Evolutionary conservation across 306 rosid genomes (phyloP), one percentile per base, ranked within the genome.

Genomic region (Prunus fruticosa): DNA sequence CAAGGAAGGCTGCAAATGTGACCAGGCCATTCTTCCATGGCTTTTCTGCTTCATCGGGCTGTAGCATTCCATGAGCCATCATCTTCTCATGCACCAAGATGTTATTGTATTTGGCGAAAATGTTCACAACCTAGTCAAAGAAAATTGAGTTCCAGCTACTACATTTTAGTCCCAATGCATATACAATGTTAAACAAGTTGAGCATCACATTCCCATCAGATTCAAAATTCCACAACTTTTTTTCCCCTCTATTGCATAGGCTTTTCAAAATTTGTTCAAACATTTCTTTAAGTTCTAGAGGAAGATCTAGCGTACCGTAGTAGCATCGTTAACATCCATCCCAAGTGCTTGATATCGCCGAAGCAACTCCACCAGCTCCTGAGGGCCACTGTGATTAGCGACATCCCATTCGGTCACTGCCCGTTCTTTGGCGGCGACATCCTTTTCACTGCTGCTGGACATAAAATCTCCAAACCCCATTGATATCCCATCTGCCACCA

Each of bases 401-500:
- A 88, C 82, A 79, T 89, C 93, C 90, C 95, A 88, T 56, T 82
- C 83, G 1, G 87, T 85, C 34, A 84, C 86, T 45, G 41, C 83
- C 76, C 78, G 80, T 67, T 85, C 87, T 74, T 77, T 74, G 6
- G 61, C 60, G n/a, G 81, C 69, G 28, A 87, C 89, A 15, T 82
- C 90, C 68, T 82, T 80, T 75, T 85, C 88, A 1, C 87, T 81
- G 67, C 79, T 79, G 67, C 78, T 83, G 1, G 97, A 83, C 38
- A 85, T 69, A 64, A 5, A 85, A 75, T 91, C 91, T n/a, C 95
- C 93, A n/a, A 89, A 82, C 67, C 91, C 90, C 97, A 83, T 89
- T 5, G 90, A 91, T 79, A 89, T 88, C 80, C 90, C 95, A 79
- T 91, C 93, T 11, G 91, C 95, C 51, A 88, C 89, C 45, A 91